Base-by-base conservation (phyloP, 176 grass and related monocot genomes). In the Panicum miliaceum region DNA sequence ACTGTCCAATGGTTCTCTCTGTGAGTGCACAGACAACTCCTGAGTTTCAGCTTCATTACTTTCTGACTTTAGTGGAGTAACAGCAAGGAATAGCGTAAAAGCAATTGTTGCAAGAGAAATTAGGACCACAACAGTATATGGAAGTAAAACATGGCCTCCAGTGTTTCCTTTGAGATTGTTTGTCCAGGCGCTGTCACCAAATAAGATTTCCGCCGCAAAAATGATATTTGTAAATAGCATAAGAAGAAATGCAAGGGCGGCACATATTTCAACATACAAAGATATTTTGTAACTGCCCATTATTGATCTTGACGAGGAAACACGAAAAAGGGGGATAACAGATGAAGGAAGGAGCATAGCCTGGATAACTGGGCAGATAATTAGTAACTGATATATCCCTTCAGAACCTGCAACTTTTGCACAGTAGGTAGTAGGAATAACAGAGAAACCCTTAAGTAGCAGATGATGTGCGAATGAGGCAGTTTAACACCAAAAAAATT, bases 161-260 rank as follows among this genome's bases (percentile, higher is more conserved):
- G 81, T 89, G 88, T 89, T 92, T 51, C 77, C 68, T 46, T 46
- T 71, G 41, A 71, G 68, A 41, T 71, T 87, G 56, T 94, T 93
- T 85, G 88, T 91, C 92, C 90, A 97, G 37, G 42, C 78, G 69
- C 95, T 97, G 79, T 90, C 84, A 84, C 95, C 95, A 77, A 97
- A 94, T 41, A 93, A 48, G 72, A 97, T 90, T 78, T 97, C 92
- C 35, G 73, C 82, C 58, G 42, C 62, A 77, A 97, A 97, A 29
- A 97, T 93, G 70, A 97, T 73, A 76, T 94, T 97, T 71, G 95
- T 68, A 35, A 88, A 88, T 12, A 97, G 73, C 85, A 89, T 85
- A 25, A 82, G 79, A 36, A 93, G 76, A 88, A 97, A 97, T 16
- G 90, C 90, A 82, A 92, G 76, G 36, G 86, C 81, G 37, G 84